Conservation (phyloP, 2,329 filamentous ascomycete genomes). For the Penicillium polonicum region DNA sequence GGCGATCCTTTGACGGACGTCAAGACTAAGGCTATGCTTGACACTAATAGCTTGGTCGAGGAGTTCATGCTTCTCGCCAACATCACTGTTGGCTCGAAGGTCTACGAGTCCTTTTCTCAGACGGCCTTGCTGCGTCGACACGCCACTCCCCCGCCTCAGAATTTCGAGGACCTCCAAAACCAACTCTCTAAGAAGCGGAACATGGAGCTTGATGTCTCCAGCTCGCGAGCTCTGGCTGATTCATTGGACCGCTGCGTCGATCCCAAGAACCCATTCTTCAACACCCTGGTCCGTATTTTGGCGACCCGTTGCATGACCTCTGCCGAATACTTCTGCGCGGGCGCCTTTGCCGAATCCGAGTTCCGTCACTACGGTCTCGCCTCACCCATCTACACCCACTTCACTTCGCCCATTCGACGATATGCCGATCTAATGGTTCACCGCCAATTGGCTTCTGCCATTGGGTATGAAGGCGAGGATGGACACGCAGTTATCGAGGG, state of each 20-base stretch:
- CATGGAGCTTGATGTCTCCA: slow-evolving; percentile 77
- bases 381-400: slow-evolving; percentile 96
- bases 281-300: slow-evolving; percentile 95
- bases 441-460: slow-evolving; percentile 89
- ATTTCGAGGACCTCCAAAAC: slow-evolving; percentile 90
- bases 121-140: slow-evolving; percentile 92
- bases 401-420: slow-evolving; percentile 93
- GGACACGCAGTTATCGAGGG: slow-evolving; percentile 70
- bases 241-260: slow-evolving; percentile 85
- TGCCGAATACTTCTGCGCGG: slow-evolving; percentile 96
- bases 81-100: slow-evolving; percentile 85
- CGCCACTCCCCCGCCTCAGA: slow-evolving; percentile 86
- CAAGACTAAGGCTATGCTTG: slow-evolving; percentile 89
- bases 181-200: slow-evolving; percentile 86
- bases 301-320: slow-evolving; percentile 99
- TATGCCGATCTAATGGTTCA: slow-evolving; percentile 97
- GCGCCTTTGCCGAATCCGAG: slow-evolving; percentile 87
- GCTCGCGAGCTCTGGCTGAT: slow-evolving; percentile 88
- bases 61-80: slow-evolving; percentile 99
- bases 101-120: slow-evolving; percentile 89
- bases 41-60: slow-evolving; percentile 96
- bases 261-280: slow-evolving; percentile 85
- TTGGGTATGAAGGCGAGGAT: slow-evolving; percentile 68
- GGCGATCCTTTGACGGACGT: slow-evolving; percentile 89
- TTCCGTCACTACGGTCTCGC: slow-evolving; percentile 97